Evolutionary conservation across 2,329 filamentous ascomycete genomes (phyloP).

Genomic region (Massarina eburnea): DNA sequence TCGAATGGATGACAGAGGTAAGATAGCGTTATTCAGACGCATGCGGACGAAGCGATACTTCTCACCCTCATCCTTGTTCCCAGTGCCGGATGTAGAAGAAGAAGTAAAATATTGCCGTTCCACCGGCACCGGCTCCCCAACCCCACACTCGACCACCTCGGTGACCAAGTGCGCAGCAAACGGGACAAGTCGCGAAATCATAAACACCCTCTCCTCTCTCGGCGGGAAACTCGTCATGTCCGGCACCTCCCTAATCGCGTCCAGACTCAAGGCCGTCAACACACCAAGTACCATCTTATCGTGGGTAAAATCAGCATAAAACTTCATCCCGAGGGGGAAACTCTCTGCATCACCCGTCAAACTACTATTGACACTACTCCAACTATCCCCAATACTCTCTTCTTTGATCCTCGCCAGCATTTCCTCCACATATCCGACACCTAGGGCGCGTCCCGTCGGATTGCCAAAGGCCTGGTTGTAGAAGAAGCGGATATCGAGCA

Average conservation of each 20-base stretch:
- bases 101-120: conserved; percentile 45
- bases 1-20: conserved; percentile 6
- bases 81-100: conserved; percentile 48
- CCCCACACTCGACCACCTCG: conserved; percentile 57
- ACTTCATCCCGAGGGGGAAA: conserved; percentile 52
- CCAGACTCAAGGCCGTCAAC: conserved; percentile 55
- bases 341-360: conserved; percentile 48
- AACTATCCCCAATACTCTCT: conserved; percentile 51
- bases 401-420: conserved; percentile 52
- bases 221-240: conserved; percentile 47
- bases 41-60: conserved; percentile 7
- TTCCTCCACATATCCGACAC: conserved; percentile 57
- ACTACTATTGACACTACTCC: conserved; percentile 56
- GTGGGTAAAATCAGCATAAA: conserved; percentile 58
- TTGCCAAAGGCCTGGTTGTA: conserved; percentile 52
- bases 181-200: conserved; percentile 55
- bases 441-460: conserved; percentile 55
- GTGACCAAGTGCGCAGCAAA: conserved; percentile 59
- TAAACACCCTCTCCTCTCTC: conserved; percentile 50
- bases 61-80: not conserved
- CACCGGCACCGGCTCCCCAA: conserved; percentile 43
- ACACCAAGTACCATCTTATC: conserved; percentile 56
- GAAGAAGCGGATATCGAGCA: conserved; percentile 56
- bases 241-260: conserved; percentile 56
- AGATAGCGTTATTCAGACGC: conserved; percentile 4